A percentile compares a stretch with the other conserved stretches of the same genome.
These are phyloP conservation scores for Cystobasidium tubakii DNA, from an alignment of 768 basidiomycete genomes.

Conservation along the genomic window DNA sequence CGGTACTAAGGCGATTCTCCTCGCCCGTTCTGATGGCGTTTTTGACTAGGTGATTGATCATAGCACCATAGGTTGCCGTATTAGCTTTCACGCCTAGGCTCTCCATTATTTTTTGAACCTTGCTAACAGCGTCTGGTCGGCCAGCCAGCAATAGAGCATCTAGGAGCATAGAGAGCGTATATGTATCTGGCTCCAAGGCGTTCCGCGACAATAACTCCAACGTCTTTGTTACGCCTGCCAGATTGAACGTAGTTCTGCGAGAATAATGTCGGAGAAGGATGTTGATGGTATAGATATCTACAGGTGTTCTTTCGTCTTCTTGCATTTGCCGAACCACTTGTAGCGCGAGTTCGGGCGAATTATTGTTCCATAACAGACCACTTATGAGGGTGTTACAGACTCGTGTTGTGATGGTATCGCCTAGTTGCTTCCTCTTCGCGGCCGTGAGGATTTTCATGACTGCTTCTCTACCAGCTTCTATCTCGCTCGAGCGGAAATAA, in stretches of 20 bases:
- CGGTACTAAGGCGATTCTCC: constrained; percentile 56
- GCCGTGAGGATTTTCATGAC: constrained; percentile 53
- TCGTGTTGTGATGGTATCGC: constrained; percentile 45
- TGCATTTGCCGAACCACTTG: constrained; percentile 52
- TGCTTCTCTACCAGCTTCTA: constrained; percentile 37
- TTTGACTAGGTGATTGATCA: constrained; percentile 69
- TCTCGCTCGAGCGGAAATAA: constrained; percentile 51
- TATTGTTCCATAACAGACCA: constrained; percentile 56
- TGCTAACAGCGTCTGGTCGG: constrained; percentile 60
- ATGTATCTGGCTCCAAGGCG: constrained; percentile 65
- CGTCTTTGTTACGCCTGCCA: constrained; percentile 58
- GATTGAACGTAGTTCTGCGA: constrained; percentile 55
- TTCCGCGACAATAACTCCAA: constrained; percentile 59
- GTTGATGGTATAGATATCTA: constrained; percentile 74
- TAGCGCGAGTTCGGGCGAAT: constrained; percentile 49
- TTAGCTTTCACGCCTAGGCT: constrained; percentile 68
- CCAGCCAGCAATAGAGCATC: constrained; percentile 67
- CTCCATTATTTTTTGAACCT: constrained; percentile 68
- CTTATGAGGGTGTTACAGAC: constrained; percentile 69
- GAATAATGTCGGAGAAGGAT: constrained; percentile 67
- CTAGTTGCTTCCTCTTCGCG: constrained; percentile 53
- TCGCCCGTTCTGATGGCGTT: constrained; percentile 52
- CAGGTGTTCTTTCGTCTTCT: constrained; percentile 55
- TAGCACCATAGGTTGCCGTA: constrained; percentile 67
- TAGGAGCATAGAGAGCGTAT: constrained; percentile 81